Evolutionary conservation across 768 basidiomycete species (phyloP).

Genomic region (Termitomyces sp.): DNA sequence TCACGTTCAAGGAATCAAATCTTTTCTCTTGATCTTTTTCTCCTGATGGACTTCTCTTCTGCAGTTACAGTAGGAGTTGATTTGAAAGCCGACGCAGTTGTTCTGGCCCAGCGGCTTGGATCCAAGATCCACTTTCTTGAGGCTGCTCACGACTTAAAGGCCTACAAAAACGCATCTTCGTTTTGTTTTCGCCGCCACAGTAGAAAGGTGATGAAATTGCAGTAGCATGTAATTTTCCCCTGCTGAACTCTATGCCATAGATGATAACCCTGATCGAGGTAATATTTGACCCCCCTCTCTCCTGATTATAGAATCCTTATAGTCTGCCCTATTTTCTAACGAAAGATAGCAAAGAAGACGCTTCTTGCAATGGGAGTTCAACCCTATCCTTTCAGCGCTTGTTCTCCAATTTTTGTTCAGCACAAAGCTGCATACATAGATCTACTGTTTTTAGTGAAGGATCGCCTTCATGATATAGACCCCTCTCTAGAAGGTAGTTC

Average conservation of each 20-base stretch:
- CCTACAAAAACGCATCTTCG: constrained; percentile 15
- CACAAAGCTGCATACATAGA: constrained; percentile 46
- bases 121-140: constrained; percentile 25
- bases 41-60: constrained; percentile 6
- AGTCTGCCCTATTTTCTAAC: background rate
- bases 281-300: constrained; percentile 11
- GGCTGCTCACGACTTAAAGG: constrained; percentile 22
- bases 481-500: constrained; percentile 26
- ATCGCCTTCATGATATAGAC: constrained; percentile 26
- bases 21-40: constrained; percentile 2
- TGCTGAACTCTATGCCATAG: constrained; percentile 22
- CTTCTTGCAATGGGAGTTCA: constrained; percentile 35
- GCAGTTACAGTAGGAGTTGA: constrained; percentile 8
- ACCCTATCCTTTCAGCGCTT: constrained; percentile 40
- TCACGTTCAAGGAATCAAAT: constrained; percentile 10
- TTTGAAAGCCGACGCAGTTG: constrained; percentile 20
- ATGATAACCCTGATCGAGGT: constrained; percentile 49
- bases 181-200: constrained; percentile 22
- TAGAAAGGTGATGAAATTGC: constrained; percentile 23
- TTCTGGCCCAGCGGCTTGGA: constrained; percentile 22
- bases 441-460: constrained; percentile 36
- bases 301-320: constrained; percentile 7
- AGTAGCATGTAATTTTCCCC: background rate
- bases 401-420: constrained; percentile 29
- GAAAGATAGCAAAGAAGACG: constrained; percentile 43